Percentiles rank a stretch among this genome's conserved stretches.
Evolutionary conservation across 75 land plant species (phyloP).

Genomic region (Larix kaempferi): DNA sequence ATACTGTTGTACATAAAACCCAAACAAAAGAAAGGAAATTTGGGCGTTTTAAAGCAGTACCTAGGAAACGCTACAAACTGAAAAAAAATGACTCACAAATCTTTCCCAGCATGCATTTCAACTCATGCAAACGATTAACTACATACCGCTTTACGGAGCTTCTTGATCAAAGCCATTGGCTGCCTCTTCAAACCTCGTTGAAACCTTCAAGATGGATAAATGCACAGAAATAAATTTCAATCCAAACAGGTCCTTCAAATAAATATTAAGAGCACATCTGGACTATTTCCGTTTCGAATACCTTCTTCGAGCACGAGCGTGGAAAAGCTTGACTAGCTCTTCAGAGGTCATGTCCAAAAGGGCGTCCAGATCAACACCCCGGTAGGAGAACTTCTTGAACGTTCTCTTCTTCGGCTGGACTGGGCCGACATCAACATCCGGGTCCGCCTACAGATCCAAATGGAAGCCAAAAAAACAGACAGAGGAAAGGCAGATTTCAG

Average conservation of each 20-base stretch:
- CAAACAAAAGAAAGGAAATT: no score
- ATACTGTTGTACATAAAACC: no score
- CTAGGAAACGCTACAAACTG: no score
- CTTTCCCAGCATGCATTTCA: no score
- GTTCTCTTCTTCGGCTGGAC: slow-evolving; percentile 79
- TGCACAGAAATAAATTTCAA: not conserved
- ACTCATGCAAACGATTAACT: no score
- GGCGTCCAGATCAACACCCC: slow-evolving; percentile 78
- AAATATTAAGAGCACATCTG: not conserved
- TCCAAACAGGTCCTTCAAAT: not conserved
- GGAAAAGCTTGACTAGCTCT: slow-evolving; percentile 82
- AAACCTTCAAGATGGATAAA: slow-evolving; percentile 36
- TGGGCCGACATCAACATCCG: slow-evolving; percentile 25
- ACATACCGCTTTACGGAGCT: slow-evolving; percentile 79
- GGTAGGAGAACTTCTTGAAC: slow-evolving; percentile 83
- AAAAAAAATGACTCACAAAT: no score
- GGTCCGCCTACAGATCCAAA: slow-evolving; percentile 41
- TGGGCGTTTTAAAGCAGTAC: no score
- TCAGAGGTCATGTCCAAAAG: slow-evolving; percentile 79
- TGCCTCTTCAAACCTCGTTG: slow-evolving; percentile 77
- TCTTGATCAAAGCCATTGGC: slow-evolving; percentile 89
- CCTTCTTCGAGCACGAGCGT: slow-evolving; percentile 78
- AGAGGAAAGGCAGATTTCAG: not conserved
- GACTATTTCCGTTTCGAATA: not conserved
- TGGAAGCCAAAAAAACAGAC: not conserved